Evolutionary conservation across 2,329 filamentous ascomycete species (phyloP), one percentile per base, ranked within the genome.

Genomic region (Aspergillus viridinutans): DNA sequence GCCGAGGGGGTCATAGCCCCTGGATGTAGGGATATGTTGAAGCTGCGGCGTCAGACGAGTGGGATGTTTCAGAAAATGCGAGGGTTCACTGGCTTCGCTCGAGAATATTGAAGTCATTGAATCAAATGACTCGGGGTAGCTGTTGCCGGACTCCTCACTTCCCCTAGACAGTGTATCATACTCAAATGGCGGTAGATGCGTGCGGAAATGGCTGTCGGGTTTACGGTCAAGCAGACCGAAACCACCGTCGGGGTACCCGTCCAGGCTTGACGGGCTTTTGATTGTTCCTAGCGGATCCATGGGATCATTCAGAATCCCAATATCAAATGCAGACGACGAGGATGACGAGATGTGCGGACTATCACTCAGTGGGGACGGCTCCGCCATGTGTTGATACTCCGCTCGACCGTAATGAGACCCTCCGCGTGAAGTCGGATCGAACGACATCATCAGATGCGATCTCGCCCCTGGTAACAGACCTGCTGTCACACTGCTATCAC

Each of bases 231-330:
- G 56, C 2, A 65, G 61, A 5, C 64, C 57, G 49, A 69, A 71
- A 17, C 62, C 58, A 4, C 65, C 59, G 26, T 75, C 70, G 21
- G 69, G 69, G 53, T 75, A 76, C 8, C 68, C 66, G 42, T 71
- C 70, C 50, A 72, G 64, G 38, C 65, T 66, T 17, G 71, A 64
- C 4, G 59, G 59, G 10, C 62, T 66, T 58, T 75, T 75, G 32
- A 75, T 66, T 1, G 73, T 68, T 38, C 76, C 73, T 62, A 74
- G 70, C 2, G 73, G 71, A 29, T 75, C 69, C 65, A 77, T 73
- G 2, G 73, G 65, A 48, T 76, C 73, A 45, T 66, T 70, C 23
- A 75, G 63, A 59, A 74, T 68, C 12, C 67, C 68, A 43, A 73
- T 71, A 49, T 75, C 73, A 45, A 73, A 72, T 3, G 66, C 67